These are phyloP conservation scores for Aspergillus haitiensis DNA, from an alignment of 495 filamentous ascomycete genomes.

Conservation along the genomic window DNA sequence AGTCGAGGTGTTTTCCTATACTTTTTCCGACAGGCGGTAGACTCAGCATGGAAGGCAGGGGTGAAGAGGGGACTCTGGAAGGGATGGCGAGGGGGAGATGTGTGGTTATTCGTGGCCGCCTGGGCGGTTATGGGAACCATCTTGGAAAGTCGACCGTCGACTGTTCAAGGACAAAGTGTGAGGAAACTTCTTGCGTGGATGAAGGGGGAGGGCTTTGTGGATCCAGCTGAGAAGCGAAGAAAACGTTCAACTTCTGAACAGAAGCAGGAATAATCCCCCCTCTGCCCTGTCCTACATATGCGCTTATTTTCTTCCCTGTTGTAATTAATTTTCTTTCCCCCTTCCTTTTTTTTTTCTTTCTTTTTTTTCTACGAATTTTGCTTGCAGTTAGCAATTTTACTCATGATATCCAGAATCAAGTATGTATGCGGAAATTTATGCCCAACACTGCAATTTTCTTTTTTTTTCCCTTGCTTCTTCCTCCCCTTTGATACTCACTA, in stretches of 20 bases:
- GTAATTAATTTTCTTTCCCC: conserved; percentile 8
- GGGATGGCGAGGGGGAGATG: conserved; percentile 76
- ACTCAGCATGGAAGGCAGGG: conserved; percentile 87
- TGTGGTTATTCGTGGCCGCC: conserved; percentile 74
- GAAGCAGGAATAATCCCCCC: conserved; percentile 18
- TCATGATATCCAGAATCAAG: neutral
- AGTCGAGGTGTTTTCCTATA: conserved; percentile 69
- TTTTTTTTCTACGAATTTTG: neutral
- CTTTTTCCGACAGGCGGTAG: conserved; percentile 67
- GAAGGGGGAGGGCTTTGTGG: conserved; percentile 66
- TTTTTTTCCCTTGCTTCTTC: conserved; percentile 1
- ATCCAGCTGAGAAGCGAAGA: conserved; percentile 42
- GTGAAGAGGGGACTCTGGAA: conserved; percentile 82
- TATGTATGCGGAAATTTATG: too few species aligned
- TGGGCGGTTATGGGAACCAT: conserved; percentile 76
- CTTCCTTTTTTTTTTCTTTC: conserved; percentile 17
- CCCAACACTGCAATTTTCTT: neutral
- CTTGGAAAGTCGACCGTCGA: conserved; percentile 67
- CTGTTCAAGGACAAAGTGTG: conserved; percentile 64
- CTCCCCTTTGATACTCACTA: neutral
- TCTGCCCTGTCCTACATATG: neutral
- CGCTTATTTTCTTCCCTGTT: conserved; percentile 1
- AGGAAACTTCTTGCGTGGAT: conserved; percentile 74
- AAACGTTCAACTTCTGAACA: conserved; percentile 28
- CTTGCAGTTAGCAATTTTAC: neutral